phyloP scores from a whole-genome alignment of 768 basidiomycete species.

The Podaxis sp. region DNA sequence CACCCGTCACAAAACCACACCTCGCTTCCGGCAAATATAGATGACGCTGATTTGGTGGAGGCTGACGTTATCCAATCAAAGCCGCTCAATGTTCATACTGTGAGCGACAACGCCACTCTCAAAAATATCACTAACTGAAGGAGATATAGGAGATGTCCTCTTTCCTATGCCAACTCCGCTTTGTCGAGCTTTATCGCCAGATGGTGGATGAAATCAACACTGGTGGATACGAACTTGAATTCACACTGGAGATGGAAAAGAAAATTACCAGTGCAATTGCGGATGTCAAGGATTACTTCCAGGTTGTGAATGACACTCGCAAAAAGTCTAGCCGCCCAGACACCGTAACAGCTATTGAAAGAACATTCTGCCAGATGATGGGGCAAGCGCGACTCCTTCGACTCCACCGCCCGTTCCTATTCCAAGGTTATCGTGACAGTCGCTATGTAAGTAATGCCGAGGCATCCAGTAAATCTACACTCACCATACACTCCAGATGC shows the following conservation, averaged over 20 bases:
- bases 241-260: conserved; percentile 21
- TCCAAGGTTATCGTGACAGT: conserved; percentile 23
- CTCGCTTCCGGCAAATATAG: conserved; percentile 23
- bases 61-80: conserved; percentile 16
- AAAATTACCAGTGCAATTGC: conserved; percentile 14
- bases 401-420: conserved; percentile 25
- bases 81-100: conserved; percentile 21
- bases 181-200: conserved; percentile 23
- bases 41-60: conserved; percentile 24
- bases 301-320: conserved; percentile 17
- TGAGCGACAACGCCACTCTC: not conserved
- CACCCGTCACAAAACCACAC: conserved; percentile 28
- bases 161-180: conserved; percentile 20
- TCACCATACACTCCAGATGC: conserved; percentile 15
- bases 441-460: conserved; percentile 19
- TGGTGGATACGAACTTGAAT: conserved; percentile 20
- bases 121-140: not conserved
- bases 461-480: too few species aligned
- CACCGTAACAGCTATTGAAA: conserved; percentile 18
- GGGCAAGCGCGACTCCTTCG: conserved; percentile 23
- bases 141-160: conserved; percentile 24
- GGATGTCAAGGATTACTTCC: conserved; percentile 13
- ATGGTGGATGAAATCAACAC: conserved; percentile 24
- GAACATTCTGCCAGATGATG: conserved; percentile 25
- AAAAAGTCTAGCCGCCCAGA: conserved; percentile 13